These are phyloP conservation scores for Eimeria acervulina DNA, from an alignment of 169 alveolate species.

Conservation along the genomic window DNA sequence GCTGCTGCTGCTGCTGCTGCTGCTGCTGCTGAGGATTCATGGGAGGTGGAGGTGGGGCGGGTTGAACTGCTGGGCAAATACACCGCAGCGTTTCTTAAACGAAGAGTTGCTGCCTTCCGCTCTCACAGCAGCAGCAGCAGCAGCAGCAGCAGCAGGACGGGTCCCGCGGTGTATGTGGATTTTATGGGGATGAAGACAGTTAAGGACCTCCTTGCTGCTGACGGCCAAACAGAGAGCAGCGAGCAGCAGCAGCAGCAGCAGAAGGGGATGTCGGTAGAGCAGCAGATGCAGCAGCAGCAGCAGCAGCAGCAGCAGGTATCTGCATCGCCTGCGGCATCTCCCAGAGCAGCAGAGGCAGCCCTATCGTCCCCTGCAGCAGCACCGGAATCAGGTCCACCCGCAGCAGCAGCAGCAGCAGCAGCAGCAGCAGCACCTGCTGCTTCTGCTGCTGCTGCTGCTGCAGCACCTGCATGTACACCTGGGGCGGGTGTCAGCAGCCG, in stretches of 20 bases:
- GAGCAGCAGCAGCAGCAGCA: slow-evolving; percentile 53
- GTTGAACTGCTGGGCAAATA: background rate
- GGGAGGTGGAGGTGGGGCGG: background rate
- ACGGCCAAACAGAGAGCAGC: background rate
- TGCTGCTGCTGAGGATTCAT: background rate
- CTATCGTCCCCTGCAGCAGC: background rate
- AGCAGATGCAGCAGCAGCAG: slow-evolving; percentile 19
- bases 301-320: background rate
- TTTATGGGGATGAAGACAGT: slow-evolving; percentile 13
- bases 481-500: background rate
- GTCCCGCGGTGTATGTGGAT: slow-evolving; percentile 5
- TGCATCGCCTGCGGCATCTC: background rate
- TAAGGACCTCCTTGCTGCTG: slow-evolving; percentile 1
- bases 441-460: background rate
- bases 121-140: slow-evolving; percentile 4
- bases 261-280: background rate
- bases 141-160: background rate
- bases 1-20: too few relatives aligned
- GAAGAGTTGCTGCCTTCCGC: slow-evolving; percentile 14
- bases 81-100: background rate
- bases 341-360: background rate
- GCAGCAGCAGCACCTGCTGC: background rate
- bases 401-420: slow-evolving; percentile 15
- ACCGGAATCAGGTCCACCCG: background rate
- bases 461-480: slow-evolving; percentile 14